Conservation (phyloP, 306 rosid genomes). For the Gastrolobium bilobum region DNA sequence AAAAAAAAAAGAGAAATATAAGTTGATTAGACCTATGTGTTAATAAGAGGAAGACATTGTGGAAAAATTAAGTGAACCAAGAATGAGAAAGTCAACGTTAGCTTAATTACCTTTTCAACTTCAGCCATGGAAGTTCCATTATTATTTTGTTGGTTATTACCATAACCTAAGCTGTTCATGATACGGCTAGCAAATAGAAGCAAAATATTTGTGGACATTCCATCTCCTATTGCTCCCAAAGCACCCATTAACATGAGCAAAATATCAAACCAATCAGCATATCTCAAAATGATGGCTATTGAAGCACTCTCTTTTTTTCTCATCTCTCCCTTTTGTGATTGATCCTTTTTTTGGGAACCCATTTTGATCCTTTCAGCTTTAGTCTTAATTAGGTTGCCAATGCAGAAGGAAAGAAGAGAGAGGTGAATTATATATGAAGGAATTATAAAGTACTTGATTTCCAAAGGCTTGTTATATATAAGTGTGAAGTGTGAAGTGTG, state of each 20-base stretch:
- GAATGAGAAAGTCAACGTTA: constrained; percentile 16
- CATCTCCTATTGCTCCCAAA: constrained; percentile 93
- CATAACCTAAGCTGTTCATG: constrained; percentile 89
- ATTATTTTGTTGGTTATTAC: constrained; percentile 49
- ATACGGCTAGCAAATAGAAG: constrained; percentile 83
- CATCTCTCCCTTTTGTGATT: constrained; percentile 23
- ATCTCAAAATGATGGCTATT: constrained; percentile 64
- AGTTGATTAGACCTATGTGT: background rate
- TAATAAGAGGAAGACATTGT: background rate
- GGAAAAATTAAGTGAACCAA: constrained; percentile 26
- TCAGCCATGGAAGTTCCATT: constrained; percentile 69
- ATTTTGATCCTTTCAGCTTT: constrained; percentile 37
- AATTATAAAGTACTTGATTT: constrained; percentile 23
- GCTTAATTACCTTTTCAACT: constrained; percentile 73
- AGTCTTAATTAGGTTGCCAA: constrained; percentile 11
- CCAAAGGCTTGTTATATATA: constrained; percentile 35
- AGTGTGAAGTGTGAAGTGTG: constrained; percentile 30
- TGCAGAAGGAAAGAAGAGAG: constrained; percentile 17
- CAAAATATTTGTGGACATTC: constrained; percentile 88
- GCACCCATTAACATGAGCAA: constrained; percentile 81
- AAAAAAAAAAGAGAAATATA: background rate
- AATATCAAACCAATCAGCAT: constrained; percentile 82
- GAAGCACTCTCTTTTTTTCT: constrained; percentile 52
- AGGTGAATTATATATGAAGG: background rate
- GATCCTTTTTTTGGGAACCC: constrained; percentile 54